Evolutionary conservation across 2,329 filamentous ascomycete genomes (phyloP), one percentile per base, ranked within the genome.

Genomic region (Emmonsiellopsis sp.): DNA sequence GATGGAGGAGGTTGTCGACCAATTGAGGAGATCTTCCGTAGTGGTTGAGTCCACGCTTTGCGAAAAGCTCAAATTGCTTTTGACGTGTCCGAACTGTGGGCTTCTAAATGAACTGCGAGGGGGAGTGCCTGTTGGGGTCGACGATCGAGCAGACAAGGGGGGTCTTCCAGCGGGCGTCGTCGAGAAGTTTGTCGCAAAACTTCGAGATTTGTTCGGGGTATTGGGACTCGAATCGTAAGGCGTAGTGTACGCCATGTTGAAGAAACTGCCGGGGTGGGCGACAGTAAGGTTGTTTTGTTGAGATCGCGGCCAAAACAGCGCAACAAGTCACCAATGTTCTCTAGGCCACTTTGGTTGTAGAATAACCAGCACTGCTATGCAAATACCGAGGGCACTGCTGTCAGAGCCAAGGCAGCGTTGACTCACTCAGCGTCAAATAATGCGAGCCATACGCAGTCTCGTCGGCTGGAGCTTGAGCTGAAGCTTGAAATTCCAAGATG

Each of bases 161-260:
- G 80, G 79, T 54, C 72, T 74, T 42, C 78, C 80, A 46, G 77
- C 77, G 51, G 80, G 80, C 13, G 80, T 83, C 17, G 78, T 81
- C 5, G 80, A 82, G 44, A 76, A 71, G 57, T 71, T 65, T 53
- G 66, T 66, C 53, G 66, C 64, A 5, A 69, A 60, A 51, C 67
- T 67, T 45, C 65, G 64, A 27, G 63, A 63, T 57, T 67, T 71
- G 14, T 71, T 73, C 17, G 69, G 67, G 2, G 69, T 68, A 6
- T 17, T 34, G 31, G 68, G 64, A 32, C 65, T 69, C 9, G 69
- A 66, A 33, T 66, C 65, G 49, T 63, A 67, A 7, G 68, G 63
- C 13, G 65, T 61, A 53, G 64, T 57, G 59, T 71, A 73, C 6
- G 63, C 58, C 70, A 72, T 67, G 13, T 61, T 61, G 58, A 42